Base-by-base conservation (phyloP, 225 moss, liverwort and hornwort genomes). In the Physcomitrium patens region DNA sequence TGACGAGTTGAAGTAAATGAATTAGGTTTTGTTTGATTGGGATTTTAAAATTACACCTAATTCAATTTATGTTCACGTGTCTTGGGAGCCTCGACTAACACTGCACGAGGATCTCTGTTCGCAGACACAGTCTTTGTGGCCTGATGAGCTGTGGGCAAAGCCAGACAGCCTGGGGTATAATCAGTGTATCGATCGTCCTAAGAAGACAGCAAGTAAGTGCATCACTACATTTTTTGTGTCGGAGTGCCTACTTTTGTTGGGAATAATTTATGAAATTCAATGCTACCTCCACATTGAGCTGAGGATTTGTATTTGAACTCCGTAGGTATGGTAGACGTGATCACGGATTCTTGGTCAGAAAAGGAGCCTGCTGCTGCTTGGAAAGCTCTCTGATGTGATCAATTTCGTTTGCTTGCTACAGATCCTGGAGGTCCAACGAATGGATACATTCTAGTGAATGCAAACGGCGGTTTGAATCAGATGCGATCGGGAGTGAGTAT, bases 381-480 rank as follows among this genome's bases (percentile, higher is more conserved):
- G 24, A 68, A 52, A 69, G 41, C 17, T 54, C 37, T 43, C 46
- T 63, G 20, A 60, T 12, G 44, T 60, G 16, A 53, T 15, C 26
- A 10, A 58, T 7, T 63, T 14, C 53, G 26, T 44, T 61, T 28
- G 71, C 15, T 67, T 63, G 13, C 10, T 44, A 3, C 77, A 76
- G 87, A 74, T n/a, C 87, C 69, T 60, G 89, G 67, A 72, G 72
- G 75, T 8, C 66, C 69, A 37, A 89, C 92, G 52, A 93, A 97
- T 83, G 94, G 96, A 37, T 97, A 92, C 75, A 82, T 97, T n/a
- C 67, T 94, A 77, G 94, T 97, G 16, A 97, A 87, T 61, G 96
- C 94, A 56, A 97, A 97, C 45, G 96, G 96, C 51, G 96, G 96
- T 24, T 84, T 97, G 74, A 97, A 97, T 87, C 94, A 97, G 72